These are phyloP conservation scores for Pseudopediastrum boryanum DNA, from an alignment of 139 green algal species.

Conservation along the genomic window DNA sequence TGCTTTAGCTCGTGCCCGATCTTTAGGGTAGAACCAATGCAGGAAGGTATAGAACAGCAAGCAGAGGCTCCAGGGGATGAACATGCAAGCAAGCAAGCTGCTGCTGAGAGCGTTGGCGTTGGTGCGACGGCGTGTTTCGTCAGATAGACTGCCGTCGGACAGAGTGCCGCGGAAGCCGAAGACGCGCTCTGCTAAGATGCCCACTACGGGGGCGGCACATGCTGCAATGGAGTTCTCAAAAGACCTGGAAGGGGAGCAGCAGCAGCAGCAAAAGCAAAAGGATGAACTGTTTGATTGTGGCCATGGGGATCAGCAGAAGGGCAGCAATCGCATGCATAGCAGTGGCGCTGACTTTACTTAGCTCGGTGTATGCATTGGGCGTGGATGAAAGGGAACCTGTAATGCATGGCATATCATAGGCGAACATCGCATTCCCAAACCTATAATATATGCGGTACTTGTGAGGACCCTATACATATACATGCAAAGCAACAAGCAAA, in stretches of 20 bases:
- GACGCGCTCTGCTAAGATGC: slow-evolving; percentile 64
- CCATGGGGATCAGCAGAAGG: no score
- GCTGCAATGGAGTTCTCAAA: slow-evolving; percentile 63
- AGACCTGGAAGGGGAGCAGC: slow-evolving; percentile 26
- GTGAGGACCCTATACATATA: no score
- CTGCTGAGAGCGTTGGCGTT: slow-evolving; percentile 61
- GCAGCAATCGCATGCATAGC: no score
- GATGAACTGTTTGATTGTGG: no score
- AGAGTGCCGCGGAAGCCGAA: slow-evolving; percentile 67
- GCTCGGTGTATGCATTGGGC: no score
- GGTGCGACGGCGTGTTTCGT: not conserved
- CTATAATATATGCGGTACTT: no score
- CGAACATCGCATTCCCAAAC: no score
- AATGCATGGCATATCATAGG: no score
- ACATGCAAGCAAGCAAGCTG: slow-evolving; percentile 66
- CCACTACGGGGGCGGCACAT: slow-evolving; percentile 66
- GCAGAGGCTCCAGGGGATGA: slow-evolving; percentile 68
- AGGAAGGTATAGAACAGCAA: slow-evolving; percentile 63
- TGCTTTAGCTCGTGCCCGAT: slow-evolving; percentile 12
- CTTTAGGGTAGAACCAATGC: slow-evolving; percentile 48
- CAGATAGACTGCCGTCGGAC: slow-evolving; percentile 9
- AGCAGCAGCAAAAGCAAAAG: no score
- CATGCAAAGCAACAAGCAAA: no score
- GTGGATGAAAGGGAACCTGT: no score
- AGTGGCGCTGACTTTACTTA: no score